These are phyloP conservation scores for Arabidopsis suecica DNA, from an alignment of 345 rosid species.

Conservation along the genomic window DNA sequence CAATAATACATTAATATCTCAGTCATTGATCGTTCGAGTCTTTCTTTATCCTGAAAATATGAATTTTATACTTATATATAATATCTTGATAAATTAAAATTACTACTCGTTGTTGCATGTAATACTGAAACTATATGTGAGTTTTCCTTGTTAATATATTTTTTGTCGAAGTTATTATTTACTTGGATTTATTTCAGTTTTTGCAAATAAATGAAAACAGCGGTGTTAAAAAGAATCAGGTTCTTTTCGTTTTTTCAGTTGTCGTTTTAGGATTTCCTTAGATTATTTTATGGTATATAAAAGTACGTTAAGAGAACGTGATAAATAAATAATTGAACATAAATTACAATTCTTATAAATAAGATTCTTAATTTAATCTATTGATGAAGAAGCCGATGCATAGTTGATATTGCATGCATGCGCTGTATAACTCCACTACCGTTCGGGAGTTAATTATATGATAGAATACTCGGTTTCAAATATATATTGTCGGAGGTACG, in stretches of 20 bases:
- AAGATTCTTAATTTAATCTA: constrained; percentile 12
- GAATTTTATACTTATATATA: not conserved
- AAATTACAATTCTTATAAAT: no score
- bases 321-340: not conserved
- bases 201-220: no score
- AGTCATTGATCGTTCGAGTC: not conserved
- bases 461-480: constrained; percentile 3
- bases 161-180: no score
- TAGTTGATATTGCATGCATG: constrained; percentile 30
- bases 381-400: not conserved
- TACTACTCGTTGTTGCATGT: constrained; percentile 6
- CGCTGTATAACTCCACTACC: constrained; percentile 13
- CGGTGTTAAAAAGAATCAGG: no score
- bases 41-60: not conserved
- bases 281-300: not conserved
- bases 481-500: not conserved
- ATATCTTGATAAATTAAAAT: not conserved
- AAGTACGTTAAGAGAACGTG: not conserved
- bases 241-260: no score
- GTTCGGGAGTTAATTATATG: not conserved
- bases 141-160: not conserved
- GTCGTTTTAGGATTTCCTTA: not conserved
- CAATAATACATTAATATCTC: not conserved
- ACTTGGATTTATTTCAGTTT: not conserved
- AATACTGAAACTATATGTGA: not conserved